Evolutionary conservation across 306 rosid genomes (phyloP).

Genomic region (Oxytropis ochrocephala): DNA sequence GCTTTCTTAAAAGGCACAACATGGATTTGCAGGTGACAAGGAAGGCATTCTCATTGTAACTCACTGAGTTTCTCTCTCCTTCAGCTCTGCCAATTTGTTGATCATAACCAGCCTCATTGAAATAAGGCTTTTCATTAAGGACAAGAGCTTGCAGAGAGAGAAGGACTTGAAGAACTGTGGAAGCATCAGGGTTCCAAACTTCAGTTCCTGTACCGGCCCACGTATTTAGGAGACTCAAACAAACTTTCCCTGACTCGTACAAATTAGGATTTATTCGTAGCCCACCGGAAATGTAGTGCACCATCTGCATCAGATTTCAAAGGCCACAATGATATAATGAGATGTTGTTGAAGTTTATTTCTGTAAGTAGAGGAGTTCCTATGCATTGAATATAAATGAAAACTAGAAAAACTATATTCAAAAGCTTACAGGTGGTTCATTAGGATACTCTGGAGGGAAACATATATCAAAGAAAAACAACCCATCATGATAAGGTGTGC

Average conservation of each 20-base stretch:
- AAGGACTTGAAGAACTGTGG: constrained; percentile 90
- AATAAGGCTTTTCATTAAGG: constrained; percentile 93
- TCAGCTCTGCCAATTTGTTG: constrained; percentile 82
- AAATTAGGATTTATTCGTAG: constrained; percentile 82
- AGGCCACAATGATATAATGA: constrained; percentile 10
- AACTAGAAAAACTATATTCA: not conserved
- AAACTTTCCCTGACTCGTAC: constrained; percentile 94
- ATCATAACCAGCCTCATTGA: constrained; percentile 97
- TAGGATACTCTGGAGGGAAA: constrained; percentile 85
- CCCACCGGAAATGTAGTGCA: constrained; percentile 87
- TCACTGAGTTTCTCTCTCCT: constrained; percentile 87
- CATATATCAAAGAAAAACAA: constrained; percentile 81
- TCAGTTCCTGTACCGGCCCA: constrained; percentile 76
- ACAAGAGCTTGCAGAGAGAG: constrained; percentile 96
- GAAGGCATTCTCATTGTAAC: constrained; percentile 92
- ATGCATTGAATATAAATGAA: constrained; percentile 14
- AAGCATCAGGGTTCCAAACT: constrained; percentile 79
- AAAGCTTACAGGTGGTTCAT: constrained; percentile 81
- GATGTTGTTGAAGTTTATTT: constrained; percentile 12
- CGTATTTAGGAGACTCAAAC: constrained; percentile 85
- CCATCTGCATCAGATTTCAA: constrained; percentile 50
- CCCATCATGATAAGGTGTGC: constrained; percentile 97
- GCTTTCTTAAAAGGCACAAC: constrained; percentile 56
- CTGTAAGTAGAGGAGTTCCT: not conserved
- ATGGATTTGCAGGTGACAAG: constrained; percentile 86